Base-by-base conservation (phyloP, 176 grass and related monocot genomes). In the Puccinellia tenuiflora region DNA sequence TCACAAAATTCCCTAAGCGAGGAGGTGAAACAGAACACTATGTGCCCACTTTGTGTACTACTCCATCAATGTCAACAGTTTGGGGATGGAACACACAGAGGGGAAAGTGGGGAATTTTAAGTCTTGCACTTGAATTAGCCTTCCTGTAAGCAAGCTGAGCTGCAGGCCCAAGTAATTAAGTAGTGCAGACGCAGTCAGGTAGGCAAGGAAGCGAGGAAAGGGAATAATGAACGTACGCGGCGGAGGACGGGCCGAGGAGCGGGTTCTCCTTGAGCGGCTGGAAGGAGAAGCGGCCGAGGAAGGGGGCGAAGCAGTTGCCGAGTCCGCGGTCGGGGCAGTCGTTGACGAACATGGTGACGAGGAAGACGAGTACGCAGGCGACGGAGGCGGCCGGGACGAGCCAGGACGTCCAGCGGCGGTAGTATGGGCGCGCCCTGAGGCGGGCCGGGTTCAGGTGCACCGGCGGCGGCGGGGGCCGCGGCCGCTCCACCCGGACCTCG, bases 251-350 rank as follows among this genome's bases (percentile, higher is more conserved):
- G 3, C 95, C 95, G 84, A 98, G 84, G 18, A 98, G 92, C 55
- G 95, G 95, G 66, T 98, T 98, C 85, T 93, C 90, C 72, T 62
- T 89, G 84, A 90, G 85, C 30, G 90, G 90, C 79, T 98, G 88
- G 86, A 98, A 98, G 50, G 95, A 79, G 88, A 98, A 93, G 3
- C 90, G 83, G 1, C 95, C 90, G 55, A 97, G 88, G 75, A 87
- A 92, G 10, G 40, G n/a, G 3, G 76, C 92, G 69, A 86, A 20
- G 78, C 95, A 97, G 46, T 73, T 65, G 24, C 46, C 13, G 68
- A 57, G 11, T 40, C 22, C 80, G 78, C 83, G 85, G 13, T 60
- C 42, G 9, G 87, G 96, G 88, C 96, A 98, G 69, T 98, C 55
- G 83, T 98, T 98, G 59, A 98, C 67, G 77, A 77, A 91, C 96